These are phyloP conservation scores for Candida silvatica DNA, from an alignment of 805 yeast species.

Conservation along the genomic window DNA sequence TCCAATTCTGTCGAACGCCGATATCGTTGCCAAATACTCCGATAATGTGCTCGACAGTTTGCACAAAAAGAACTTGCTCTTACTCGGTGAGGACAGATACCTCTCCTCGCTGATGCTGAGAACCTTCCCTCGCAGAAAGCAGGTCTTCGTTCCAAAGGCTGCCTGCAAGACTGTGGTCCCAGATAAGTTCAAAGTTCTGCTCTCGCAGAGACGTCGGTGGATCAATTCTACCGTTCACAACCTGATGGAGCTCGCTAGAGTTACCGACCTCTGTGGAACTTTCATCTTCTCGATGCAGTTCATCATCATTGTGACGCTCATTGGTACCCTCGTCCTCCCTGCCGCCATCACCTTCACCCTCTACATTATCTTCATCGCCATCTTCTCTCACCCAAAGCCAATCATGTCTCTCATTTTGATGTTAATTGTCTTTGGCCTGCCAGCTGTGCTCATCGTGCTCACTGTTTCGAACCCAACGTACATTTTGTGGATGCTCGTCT, in stretches of 20 bases:
- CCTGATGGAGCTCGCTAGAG: constrained; percentile 76
- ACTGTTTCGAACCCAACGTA: constrained; percentile 72
- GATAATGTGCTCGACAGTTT: constrained; percentile 79
- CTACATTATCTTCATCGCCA: constrained; percentile 67
- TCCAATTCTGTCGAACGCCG: constrained; percentile 87
- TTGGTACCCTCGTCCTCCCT: constrained; percentile 85
- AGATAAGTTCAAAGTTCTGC: constrained; percentile 61
- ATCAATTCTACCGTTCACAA: constrained; percentile 92
- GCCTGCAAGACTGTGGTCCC: constrained; percentile 93
- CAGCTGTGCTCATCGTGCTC: constrained; percentile 71
- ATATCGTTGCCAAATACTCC: constrained; percentile 83
- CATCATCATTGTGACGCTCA: constrained; percentile 71
- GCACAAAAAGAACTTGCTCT: constrained; percentile 76
- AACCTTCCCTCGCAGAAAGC: constrained; percentile 85
- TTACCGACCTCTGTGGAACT: constrained; percentile 86
- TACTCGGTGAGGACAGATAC: constrained; percentile 87
- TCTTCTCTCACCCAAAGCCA: constrained; percentile 70
- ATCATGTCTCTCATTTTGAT: constrained; percentile 65
- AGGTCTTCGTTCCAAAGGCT: constrained; percentile 81
- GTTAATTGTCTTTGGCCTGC: constrained; percentile 75
- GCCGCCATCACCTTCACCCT: constrained; percentile 79
- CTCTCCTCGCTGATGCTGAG: constrained; percentile 77
- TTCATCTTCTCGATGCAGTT: constrained; percentile 95
- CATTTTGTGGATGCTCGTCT: constrained; percentile 70
- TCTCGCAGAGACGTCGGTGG: constrained; percentile 96